Percentiles rank a stretch among this genome's conserved stretches.
phyloP scores from a whole-genome alignment of 805 yeast genomes.

The Teunomyces atbi region DNA sequence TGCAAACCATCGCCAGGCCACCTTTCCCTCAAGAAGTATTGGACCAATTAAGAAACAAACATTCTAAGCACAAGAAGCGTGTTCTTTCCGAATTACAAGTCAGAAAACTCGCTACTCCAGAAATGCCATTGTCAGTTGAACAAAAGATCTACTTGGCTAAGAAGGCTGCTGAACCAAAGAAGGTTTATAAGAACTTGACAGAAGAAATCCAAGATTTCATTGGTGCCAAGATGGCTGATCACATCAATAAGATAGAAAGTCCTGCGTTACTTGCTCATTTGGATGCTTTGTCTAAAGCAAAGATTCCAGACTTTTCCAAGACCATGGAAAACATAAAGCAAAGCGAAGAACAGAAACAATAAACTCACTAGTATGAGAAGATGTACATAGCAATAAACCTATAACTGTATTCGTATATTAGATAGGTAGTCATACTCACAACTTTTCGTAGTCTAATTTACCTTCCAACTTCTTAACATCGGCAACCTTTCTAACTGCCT shows the following conservation, averaged over 20 bases:
- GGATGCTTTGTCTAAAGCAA: constrained; percentile 33
- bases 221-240: constrained; percentile 47
- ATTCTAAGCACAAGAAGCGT: constrained; percentile 61
- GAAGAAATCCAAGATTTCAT: constrained; percentile 56
- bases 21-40: constrained; percentile 71
- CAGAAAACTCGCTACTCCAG: constrained; percentile 61
- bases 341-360: constrained; percentile 1
- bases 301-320: constrained; percentile 29
- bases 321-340: constrained; percentile 20
- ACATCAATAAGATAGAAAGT: constrained; percentile 33
- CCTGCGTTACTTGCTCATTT: constrained; percentile 38
- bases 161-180: constrained; percentile 32
- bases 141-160: constrained; percentile 63
- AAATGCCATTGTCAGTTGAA: constrained; percentile 69
- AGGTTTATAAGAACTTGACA: constrained; percentile 38
- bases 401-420: constrained; percentile 2
- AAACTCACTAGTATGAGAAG: background rate
- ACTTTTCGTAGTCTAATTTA: constrained; percentile 89
- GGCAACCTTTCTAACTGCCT: constrained; percentile 96
- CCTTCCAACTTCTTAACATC: constrained; percentile 98
- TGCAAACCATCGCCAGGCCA: constrained; percentile 60
- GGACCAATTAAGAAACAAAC: constrained; percentile 70
- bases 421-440: constrained; percentile 34
- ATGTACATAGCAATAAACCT: constrained; percentile 5
- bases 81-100: constrained; percentile 59